A percentile compares a stretch with the other conserved stretches of the same genome.
These are phyloP conservation scores for Pseudisothecium myosuroides DNA, from an alignment of 225 moss, liverwort and hornwort species.

Conservation along the genomic window DNA sequence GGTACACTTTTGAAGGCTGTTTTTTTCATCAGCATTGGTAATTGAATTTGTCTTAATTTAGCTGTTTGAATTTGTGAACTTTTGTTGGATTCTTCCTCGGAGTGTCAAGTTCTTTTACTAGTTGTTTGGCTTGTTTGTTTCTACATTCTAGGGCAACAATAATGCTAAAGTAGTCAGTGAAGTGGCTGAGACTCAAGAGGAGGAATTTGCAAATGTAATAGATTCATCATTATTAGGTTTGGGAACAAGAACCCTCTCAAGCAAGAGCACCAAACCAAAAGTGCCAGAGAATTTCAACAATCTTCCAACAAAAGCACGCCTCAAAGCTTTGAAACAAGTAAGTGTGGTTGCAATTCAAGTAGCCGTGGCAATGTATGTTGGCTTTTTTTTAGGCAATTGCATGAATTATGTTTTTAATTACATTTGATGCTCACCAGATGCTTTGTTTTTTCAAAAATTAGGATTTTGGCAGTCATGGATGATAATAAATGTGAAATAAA, in stretches of 20 bases:
- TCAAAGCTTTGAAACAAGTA: conserved; percentile 71
- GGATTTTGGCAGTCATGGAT: neutral
- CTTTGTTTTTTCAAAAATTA: neutral
- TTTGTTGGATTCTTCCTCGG: neutral
- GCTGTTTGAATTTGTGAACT: neutral
- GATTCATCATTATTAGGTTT: neutral
- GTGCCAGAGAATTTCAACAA: conserved; percentile 43
- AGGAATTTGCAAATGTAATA: neutral
- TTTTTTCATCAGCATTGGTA: neutral
- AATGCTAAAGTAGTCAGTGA: neutral
- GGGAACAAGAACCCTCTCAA: neutral
- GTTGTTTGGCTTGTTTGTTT: neutral
- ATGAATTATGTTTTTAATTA: neutral
- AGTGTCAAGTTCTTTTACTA: neutral
- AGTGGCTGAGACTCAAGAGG: neutral
- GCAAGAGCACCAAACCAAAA: conserved; percentile 19
- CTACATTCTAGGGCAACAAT: neutral
- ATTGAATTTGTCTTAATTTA: neutral
- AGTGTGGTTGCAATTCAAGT: neutral
- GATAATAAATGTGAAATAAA: neutral
- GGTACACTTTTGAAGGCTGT: neutral
- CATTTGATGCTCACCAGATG: neutral
- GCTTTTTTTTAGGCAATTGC: neutral
- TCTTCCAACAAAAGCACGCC: conserved; percentile 32
- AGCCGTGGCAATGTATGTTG: no score